Conservation (phyloP, 441 rosid genomes). For the Rhodomyrtus psidioides region DNA sequence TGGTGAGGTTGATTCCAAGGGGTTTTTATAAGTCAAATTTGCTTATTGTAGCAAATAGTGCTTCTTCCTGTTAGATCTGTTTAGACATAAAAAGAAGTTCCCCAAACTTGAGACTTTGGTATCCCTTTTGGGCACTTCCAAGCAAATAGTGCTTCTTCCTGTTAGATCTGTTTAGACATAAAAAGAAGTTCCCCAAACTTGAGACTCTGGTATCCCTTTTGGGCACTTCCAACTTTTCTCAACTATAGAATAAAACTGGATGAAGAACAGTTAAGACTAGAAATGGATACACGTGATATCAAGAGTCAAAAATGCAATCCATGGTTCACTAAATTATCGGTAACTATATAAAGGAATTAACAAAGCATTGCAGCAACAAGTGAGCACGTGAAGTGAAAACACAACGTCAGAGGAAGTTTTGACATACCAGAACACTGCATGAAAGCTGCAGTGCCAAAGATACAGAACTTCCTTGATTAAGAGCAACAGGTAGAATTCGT, state of each 20-base stretch:
- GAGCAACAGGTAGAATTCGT: constrained; percentile 46
- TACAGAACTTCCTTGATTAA: constrained; percentile 61
- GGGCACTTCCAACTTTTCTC: background rate
- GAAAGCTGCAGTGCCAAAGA: constrained; percentile 93
- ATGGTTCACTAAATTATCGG: background rate
- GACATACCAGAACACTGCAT: constrained; percentile 91
- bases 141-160: background rate
- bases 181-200: background rate
- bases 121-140: too few relatives aligned
- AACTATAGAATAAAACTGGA: background rate
- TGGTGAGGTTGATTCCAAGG: background rate
- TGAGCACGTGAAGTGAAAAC: background rate
- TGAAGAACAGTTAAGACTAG: background rate
- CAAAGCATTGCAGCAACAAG: background rate
- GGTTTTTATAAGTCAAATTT: background rate
- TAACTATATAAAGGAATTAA: background rate
- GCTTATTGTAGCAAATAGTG: background rate
- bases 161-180: background rate
- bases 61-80: background rate
- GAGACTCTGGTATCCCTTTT: background rate
- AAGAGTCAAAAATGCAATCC: background rate
- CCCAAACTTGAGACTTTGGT: background rate
- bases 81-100: background rate
- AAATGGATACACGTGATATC: background rate
- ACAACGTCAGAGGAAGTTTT: background rate